A percentile compares a stretch with the other conserved stretches of the same genome.
Evolutionary conservation across 352 stramenopile genomes (phyloP).

Genomic region (Phytophthora quininea): DNA sequence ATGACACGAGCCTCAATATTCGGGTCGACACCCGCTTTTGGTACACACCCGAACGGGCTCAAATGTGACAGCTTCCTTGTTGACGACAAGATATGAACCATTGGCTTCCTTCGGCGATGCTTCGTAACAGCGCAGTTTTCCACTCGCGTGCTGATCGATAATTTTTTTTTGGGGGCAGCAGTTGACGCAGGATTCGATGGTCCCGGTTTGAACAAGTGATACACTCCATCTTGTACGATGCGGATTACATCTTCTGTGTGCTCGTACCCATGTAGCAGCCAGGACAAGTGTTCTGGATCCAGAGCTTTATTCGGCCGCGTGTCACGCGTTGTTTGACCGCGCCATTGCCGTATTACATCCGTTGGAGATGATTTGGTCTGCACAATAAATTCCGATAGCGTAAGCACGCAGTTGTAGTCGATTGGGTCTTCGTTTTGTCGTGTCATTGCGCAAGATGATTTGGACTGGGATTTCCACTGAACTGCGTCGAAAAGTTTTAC

Average conservation of each 20-base stretch:
- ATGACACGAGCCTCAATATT: neutral
- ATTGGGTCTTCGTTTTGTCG: neutral
- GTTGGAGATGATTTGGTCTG: neutral
- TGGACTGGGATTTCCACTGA: no score
- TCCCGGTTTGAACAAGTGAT: neutral
- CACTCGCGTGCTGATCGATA: neutral
- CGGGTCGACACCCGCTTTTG: neutral
- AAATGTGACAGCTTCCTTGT: neutral
- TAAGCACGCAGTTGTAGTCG: neutral
- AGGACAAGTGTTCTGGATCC: neutral
- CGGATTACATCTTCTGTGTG: neutral
- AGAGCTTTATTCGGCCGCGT: neutral
- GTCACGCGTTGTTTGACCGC: neutral
- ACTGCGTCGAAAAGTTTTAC: no score
- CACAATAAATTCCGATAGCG: neutral
- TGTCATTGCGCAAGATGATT: neutral
- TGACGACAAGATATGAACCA: conserved; percentile 1
- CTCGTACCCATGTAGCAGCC: neutral
- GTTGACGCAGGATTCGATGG: neutral
- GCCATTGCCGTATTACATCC: neutral
- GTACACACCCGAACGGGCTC: conserved; percentile 9
- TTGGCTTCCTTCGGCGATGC: neutral
- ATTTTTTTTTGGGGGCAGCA: neutral
- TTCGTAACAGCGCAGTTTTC: neutral
- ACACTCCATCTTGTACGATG: neutral